Conservation (phyloP, 2,329 filamentous ascomycete species). For the Cryphonectria carpinicola region DNA sequence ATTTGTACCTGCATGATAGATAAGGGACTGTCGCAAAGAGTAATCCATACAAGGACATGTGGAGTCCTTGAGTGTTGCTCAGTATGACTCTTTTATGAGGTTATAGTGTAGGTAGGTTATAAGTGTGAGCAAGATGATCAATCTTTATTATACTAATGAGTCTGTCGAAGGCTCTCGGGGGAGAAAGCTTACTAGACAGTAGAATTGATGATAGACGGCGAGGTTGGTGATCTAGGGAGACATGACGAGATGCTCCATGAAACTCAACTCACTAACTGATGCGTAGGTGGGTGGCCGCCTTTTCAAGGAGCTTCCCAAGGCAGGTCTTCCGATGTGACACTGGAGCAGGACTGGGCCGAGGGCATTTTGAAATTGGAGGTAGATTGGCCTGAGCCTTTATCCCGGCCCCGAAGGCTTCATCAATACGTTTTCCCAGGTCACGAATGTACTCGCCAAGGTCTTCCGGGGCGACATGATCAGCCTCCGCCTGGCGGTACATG, state of each 20-base stretch:
- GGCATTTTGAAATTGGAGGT: not conserved
- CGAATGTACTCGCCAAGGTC: not conserved
- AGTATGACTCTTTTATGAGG: not conserved
- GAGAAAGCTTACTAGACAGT: not conserved
- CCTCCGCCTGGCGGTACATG: not conserved
- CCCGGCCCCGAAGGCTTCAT: not conserved
- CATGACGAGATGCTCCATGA: not conserved
- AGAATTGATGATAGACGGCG: not conserved
- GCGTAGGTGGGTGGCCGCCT: not conserved
- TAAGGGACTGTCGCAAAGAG: not conserved
- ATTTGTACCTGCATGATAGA: not conserved
- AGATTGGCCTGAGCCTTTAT: not conserved
- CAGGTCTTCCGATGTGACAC: not conserved
- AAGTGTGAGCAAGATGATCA: not conserved
- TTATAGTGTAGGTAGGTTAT: not conserved
- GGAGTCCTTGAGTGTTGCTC: not conserved
- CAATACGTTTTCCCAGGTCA: not conserved
- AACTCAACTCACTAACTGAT: not conserved
- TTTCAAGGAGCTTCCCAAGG: not conserved
- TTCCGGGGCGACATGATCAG: not conserved
- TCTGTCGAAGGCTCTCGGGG: too few species aligned
- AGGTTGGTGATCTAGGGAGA: not conserved
- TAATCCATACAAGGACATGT: not conserved
- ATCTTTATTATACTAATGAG: not conserved
- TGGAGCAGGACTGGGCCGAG: not conserved